phyloP scores from a whole-genome alignment of 2,329 filamentous ascomycete species.

The Talaromyces sp. region DNA sequence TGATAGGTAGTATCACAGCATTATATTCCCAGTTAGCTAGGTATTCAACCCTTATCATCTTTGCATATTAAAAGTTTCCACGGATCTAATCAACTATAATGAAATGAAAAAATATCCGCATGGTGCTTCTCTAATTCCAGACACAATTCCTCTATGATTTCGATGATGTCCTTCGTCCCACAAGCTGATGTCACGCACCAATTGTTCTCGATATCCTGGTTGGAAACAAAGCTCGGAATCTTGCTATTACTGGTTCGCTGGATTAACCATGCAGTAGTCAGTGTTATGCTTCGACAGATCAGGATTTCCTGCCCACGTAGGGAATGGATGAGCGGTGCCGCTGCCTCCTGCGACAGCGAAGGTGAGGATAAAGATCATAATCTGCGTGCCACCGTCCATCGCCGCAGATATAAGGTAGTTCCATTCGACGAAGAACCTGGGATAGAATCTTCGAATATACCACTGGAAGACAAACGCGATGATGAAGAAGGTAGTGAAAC shows the following conservation, averaged over 20 bases:
- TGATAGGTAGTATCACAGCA: too few relatives aligned
- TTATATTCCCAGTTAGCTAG: too few relatives aligned
- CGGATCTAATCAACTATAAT: too few relatives aligned
- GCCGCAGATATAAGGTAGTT: slow-evolving; percentile 35
- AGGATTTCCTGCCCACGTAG: slow-evolving; percentile 17
- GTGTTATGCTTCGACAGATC: slow-evolving; percentile 11
- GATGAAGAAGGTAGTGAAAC: slow-evolving; percentile 24
- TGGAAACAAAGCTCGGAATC: background rate
- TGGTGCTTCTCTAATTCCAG: too few relatives aligned
- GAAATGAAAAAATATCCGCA: too few relatives aligned
- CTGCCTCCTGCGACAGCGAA: slow-evolving; percentile 32
- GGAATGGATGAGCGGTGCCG: slow-evolving; percentile 24
- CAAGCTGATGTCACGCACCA: too few relatives aligned
- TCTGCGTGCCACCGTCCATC: slow-evolving; percentile 32
- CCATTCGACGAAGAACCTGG: slow-evolving; percentile 29
- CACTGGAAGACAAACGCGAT: slow-evolving; percentile 21
- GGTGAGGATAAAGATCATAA: slow-evolving; percentile 34
- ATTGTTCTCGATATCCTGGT: too few relatives aligned
- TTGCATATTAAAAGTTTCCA: too few relatives aligned
- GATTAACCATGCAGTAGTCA: slow-evolving; percentile 16
- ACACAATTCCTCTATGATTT: too few relatives aligned
- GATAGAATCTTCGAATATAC: slow-evolving; percentile 18
- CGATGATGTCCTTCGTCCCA: too few relatives aligned
- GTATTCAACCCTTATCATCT: too few relatives aligned
- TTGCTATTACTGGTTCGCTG: slow-evolving; percentile 3